A percentile compares a stretch with the other conserved stretches of the same genome.
Conservation (phyloP, 129 eudicot species). For the Artemisia annua region DNA sequence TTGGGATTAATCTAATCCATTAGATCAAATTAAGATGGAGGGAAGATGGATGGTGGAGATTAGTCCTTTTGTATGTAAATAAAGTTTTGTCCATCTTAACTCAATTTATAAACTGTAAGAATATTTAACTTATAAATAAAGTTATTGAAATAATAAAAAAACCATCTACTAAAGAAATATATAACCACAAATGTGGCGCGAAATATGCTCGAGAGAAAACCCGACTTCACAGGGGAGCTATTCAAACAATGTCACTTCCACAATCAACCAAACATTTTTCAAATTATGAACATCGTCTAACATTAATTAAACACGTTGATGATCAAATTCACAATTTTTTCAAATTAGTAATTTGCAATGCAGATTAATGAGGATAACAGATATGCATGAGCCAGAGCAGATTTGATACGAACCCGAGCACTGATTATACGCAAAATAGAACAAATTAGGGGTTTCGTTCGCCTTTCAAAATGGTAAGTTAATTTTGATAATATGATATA, state of each 20-base stretch:
- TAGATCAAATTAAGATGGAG: too few species aligned
- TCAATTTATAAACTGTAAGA: too few species aligned
- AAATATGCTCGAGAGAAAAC: neutral
- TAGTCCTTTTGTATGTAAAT: too few species aligned
- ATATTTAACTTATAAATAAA: too few species aligned
- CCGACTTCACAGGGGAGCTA: slow-evolving; percentile 34
- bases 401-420: slow-evolving; percentile 2
- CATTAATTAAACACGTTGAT: neutral
- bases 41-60: too few species aligned
- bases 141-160: too few species aligned
- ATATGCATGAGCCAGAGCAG: slow-evolving; percentile 19
- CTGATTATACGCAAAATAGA: slow-evolving; percentile 22
- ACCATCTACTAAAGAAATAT: too few species aligned
- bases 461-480: slow-evolving; percentile 29
- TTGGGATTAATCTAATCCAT: too few species aligned
- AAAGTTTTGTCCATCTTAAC: too few species aligned
- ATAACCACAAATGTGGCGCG: too few species aligned
- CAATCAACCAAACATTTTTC: slow-evolving; percentile 29
- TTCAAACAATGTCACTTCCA: slow-evolving; percentile 38
- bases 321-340: slow-evolving; percentile 6
- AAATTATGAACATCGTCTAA: neutral
- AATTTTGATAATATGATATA: neutral
- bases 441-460: slow-evolving; percentile 15
- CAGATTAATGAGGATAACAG: slow-evolving; percentile 26
- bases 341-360: slow-evolving; percentile 16